These are phyloP conservation scores for Aspergillus uvarum DNA, from an alignment of 2,329 filamentous ascomycete species.

Conservation along the genomic window DNA sequence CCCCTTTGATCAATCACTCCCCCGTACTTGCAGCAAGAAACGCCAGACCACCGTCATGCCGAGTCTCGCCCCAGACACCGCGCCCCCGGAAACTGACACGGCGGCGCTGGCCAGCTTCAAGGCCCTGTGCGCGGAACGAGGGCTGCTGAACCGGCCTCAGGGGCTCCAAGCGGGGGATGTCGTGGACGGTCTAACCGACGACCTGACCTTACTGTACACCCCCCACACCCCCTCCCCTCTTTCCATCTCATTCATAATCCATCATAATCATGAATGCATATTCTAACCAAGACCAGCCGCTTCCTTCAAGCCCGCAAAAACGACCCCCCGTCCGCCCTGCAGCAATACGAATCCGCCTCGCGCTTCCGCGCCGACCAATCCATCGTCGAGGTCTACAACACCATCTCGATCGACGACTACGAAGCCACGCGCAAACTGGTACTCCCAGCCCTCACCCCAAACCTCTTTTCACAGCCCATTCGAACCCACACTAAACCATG, in stretches of 20 bases:
- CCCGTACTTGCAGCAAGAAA: too few relatives aligned
- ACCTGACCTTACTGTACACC: conserved; percentile 18
- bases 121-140: conserved; percentile 1
- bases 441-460: neutral
- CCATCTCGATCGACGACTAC: conserved; percentile 19
- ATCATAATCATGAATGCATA: neutral
- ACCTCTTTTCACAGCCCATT: too few relatives aligned
- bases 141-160: conserved; percentile 12
- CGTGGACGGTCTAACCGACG: conserved; percentile 18
- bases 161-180: conserved; percentile 16
- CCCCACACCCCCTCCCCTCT: too few relatives aligned
- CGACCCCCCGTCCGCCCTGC: conserved; percentile 14
- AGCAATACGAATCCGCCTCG: conserved; percentile 17
- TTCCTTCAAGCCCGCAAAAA: conserved; percentile 20
- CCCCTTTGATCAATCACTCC: too few relatives aligned
- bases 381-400: conserved; percentile 17
- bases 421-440: conserved; percentile 23
- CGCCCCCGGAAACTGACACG: neutral
- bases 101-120: neutral
- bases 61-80: neutral
- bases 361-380: conserved; percentile 18
- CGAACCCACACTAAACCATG: neutral
- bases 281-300: conserved; percentile 13
- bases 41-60: neutral
- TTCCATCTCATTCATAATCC: too few relatives aligned